A percentile compares a stretch with the other conserved stretches of the same genome.
These are phyloP conservation scores for Aspergillus cejpii DNA, from an alignment of 2,329 filamentous ascomycete species.

Conservation along the genomic window DNA sequence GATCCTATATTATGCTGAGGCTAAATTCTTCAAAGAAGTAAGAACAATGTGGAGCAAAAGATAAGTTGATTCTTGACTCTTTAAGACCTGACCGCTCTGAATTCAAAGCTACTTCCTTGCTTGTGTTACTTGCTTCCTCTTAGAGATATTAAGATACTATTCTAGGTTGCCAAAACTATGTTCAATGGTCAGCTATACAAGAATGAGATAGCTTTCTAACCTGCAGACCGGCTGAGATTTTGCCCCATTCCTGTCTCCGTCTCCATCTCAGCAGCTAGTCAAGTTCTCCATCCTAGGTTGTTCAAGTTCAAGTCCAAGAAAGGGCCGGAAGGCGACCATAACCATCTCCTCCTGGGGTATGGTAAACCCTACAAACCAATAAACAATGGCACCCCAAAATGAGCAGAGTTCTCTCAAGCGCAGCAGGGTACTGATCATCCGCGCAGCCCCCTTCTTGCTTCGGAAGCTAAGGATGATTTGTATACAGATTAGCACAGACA, in stretches of 20 bases:
- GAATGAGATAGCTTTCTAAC: neutral
- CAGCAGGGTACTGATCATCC: conserved; percentile 52
- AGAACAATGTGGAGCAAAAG: no score
- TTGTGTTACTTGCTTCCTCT: neutral
- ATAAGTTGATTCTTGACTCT: no score
- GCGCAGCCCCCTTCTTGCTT: conserved; percentile 16
- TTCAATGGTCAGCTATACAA: neutral
- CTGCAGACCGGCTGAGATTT: neutral
- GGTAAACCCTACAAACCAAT: neutral
- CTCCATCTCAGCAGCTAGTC: neutral
- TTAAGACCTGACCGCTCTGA: no score
- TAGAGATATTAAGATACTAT: neutral
- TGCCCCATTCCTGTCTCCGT: neutral
- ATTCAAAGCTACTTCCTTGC: no score
- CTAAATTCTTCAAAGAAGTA: no score
- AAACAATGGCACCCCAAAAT: conserved; percentile 42
- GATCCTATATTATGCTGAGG: no score
- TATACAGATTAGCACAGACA: conserved; percentile 58
- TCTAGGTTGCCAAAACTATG: neutral
- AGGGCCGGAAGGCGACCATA: neutral
- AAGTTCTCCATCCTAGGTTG: no score
- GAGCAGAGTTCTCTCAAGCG: conserved; percentile 86
- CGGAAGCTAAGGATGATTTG: conserved; percentile 20
- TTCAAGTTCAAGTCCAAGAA: no score
- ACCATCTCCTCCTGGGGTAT: neutral